Evolutionary conservation across 2,329 filamentous ascomycete species (phyloP).

Genomic region (Trichoderma endophyticum): DNA sequence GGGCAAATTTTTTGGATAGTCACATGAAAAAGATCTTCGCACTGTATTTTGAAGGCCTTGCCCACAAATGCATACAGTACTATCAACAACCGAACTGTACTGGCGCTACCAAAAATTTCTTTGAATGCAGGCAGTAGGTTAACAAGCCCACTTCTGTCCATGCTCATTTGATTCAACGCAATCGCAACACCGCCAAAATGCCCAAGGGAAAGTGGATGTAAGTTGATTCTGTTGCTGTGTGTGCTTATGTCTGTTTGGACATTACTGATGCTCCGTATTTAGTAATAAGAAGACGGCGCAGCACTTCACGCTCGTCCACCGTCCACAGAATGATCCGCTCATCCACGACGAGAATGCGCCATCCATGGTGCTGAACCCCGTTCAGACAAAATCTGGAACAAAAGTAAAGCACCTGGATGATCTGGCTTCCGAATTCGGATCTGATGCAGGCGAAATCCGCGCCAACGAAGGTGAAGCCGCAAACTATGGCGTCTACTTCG

Average conservation of each 20-base stretch:
- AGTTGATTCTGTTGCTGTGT: constrained; percentile 21
- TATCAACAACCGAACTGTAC: constrained; percentile 25
- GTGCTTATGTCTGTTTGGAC: neutral
- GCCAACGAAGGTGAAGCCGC: constrained; percentile 95
- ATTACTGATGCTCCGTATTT: neutral
- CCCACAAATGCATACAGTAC: constrained; percentile 28
- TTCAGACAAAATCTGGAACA: constrained; percentile 40
- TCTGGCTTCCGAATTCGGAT: constrained; percentile 71
- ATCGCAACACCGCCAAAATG: constrained; percentile 53
- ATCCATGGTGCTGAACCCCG: constrained; percentile 83
- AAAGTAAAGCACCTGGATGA: constrained; percentile 69
- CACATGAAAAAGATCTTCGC: constrained; percentile 20
- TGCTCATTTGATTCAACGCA: constrained; percentile 12
- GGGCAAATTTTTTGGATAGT: constrained; percentile 45
- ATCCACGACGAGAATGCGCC: constrained; percentile 90
- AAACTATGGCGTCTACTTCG: constrained; percentile 88
- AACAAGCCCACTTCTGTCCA: constrained; percentile 19
- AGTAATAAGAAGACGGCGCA: constrained; percentile 86
- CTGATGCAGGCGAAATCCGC: constrained; percentile 63
- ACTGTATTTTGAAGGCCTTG: constrained; percentile 27
- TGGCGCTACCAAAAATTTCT: constrained; percentile 32
- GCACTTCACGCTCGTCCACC: constrained; percentile 91
- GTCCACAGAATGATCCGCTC: constrained; percentile 93
- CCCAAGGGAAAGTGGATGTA: constrained; percentile 69
- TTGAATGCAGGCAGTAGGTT: constrained; percentile 13